phyloP scores from a whole-genome alignment of 495 filamentous ascomycete species.

The Sporormia fimetaria region DNA sequence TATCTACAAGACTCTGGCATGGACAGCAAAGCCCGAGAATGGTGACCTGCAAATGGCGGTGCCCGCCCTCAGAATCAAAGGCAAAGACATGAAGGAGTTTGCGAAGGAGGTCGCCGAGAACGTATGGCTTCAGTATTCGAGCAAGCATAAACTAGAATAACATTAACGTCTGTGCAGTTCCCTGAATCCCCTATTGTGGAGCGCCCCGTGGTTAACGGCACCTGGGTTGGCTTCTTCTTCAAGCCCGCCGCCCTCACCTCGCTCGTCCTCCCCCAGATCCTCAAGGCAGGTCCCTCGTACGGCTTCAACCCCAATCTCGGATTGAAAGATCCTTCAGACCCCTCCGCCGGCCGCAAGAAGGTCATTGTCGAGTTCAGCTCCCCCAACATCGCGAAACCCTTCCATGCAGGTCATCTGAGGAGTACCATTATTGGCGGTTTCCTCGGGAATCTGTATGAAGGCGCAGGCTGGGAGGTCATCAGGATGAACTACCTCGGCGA shows the following conservation, averaged over 20 bases:
- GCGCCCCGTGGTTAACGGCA: conserved; percentile 48
- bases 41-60: conserved; percentile 76
- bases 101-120: conserved; percentile 12
- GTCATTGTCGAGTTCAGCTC: conserved; percentile 58
- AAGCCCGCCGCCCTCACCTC: conserved; percentile 33
- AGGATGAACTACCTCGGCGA: conserved; percentile 69
- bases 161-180: conserved; percentile 45
- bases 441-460: conserved; percentile 54
- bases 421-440: conserved; percentile 70
- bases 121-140: conserved; percentile 51
- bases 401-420: conserved; percentile 60
- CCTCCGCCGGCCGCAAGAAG: conserved; percentile 33
- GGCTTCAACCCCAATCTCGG: conserved; percentile 34
- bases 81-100: conserved; percentile 35
- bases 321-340: conserved; percentile 26
- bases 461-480: conserved; percentile 60
- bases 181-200: too few species aligned
- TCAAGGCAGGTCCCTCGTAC: conserved; percentile 32
- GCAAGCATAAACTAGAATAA: conserved; percentile 33
- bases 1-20: conserved; percentile 67
- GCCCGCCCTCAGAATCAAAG: conserved; percentile 69
- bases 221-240: conserved; percentile 77
- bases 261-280: conserved; percentile 37
- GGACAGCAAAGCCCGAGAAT: conserved; percentile 78
- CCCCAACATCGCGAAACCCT: conserved; percentile 67